Base-by-base conservation (phyloP, 192 early-diverging fungal species). In the Mortierella alpina region DNA sequence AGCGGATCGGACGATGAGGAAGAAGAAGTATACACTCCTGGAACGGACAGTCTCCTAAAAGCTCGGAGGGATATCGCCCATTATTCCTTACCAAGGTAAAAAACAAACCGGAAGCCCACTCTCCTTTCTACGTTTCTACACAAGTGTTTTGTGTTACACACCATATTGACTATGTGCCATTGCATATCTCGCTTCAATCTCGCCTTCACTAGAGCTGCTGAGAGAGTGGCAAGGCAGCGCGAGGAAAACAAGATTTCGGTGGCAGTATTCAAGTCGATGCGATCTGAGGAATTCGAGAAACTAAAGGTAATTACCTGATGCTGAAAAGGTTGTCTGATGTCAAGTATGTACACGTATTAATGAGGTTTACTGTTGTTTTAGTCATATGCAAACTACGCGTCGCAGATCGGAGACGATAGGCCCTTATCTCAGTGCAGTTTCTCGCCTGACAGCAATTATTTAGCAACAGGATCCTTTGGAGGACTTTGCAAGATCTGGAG, bases 371-470 rank as follows among this genome's bases (percentile, higher is more conserved):
- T 20, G 18, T 53, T 48, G n/a, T 6, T 14, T 15, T 82, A 88
- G 86, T 57, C 67, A 15, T 95, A 92, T 67, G 86, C 92, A 18
- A 93, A 89, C 22, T 87, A 88, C 47, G 88, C 88, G 22, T 95
- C 96, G 8, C 97, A 98, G 75, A 88, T 97, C 39, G 96, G 93
- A 3, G 97, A 98, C 72, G 93, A 93, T 6, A 89, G 97, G 49
- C 96, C 97, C 17, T 82, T 96, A 17, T 83, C 93, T 17, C 92
- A 89, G 69, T 90, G 89, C 65, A 59, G 85, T 0, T 97, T 99
- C 77, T 86, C 95, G 12, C 95, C 94, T 7, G 92, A 97, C 80
- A 92, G 93, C 2, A 79, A 88, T 20, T 62, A 87, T 13, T 67
- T 99, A 42, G 91, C 92, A 10, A 97, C 95, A 5, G 94, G 91